Conservation (phyloP, 2,329 filamentous ascomycete genomes). For the Teratosphaeria pseudoeucalypti region DNA sequence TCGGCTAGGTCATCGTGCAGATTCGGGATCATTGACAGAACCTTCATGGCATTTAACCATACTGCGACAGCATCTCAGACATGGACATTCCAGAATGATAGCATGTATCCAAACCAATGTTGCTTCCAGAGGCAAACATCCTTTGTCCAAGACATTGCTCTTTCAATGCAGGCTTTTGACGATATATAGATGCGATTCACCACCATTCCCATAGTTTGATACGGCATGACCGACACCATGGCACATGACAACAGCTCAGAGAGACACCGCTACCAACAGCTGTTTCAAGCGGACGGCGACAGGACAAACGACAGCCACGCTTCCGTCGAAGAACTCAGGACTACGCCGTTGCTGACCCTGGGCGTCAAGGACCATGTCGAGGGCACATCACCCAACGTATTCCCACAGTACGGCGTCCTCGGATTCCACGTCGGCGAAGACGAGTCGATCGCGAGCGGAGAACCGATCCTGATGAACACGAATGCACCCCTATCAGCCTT, state of each 20-base stretch:
- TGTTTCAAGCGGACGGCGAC: background rate
- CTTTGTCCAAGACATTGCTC: background rate
- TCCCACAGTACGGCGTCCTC: slow-evolving; percentile 17
- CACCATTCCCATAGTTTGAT: background rate
- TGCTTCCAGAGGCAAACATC: background rate
- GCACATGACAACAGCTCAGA: background rate
- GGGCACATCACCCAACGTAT: background rate
- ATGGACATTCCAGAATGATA: background rate
- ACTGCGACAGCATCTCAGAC: background rate
- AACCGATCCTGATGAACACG: slow-evolving; percentile 41
- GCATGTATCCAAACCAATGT: background rate
- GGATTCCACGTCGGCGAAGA: slow-evolving; percentile 14
- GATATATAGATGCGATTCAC: background rate
- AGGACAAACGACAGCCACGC: background rate
- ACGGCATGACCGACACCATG: background rate
- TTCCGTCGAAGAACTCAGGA: background rate
- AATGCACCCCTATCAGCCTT: slow-evolving; percentile 49
- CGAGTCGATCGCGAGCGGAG: slow-evolving; percentile 2
- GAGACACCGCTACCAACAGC: background rate
- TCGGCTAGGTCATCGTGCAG: background rate
- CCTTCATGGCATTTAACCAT: background rate
- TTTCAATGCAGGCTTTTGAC: background rate
- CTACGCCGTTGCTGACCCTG: background rate
- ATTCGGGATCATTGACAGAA: background rate
- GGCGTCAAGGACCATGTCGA: background rate